A percentile compares a stretch with the other conserved stretches of the same genome.
Evolutionary conservation across 75 land plant species (phyloP).

Genomic region (Pinus tabuliformis): DNA sequence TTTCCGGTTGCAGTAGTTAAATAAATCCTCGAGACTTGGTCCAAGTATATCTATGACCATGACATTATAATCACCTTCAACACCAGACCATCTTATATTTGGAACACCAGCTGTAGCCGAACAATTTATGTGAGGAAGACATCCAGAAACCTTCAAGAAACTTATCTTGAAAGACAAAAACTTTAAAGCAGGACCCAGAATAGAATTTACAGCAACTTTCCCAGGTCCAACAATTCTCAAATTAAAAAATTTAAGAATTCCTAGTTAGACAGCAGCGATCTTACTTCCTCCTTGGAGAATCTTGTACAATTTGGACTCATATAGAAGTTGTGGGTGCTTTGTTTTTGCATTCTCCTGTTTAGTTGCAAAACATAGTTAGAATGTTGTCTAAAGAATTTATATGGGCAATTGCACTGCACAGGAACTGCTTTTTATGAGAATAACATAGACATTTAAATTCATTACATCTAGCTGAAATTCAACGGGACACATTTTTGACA

Average conservation of each 20-base stretch:
- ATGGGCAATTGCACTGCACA: background rate
- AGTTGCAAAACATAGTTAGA: background rate
- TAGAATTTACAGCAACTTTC: background rate
- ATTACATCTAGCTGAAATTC: background rate
- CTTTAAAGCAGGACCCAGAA: background rate
- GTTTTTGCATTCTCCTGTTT: constrained; percentile 62
- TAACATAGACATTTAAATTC: background rate
- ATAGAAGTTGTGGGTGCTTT: constrained; percentile 88
- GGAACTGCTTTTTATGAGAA: background rate
- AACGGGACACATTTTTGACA: background rate
- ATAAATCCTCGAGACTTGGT: constrained; percentile 90
- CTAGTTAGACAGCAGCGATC: constrained; percentile 32
- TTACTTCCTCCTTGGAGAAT: constrained; percentile 86
- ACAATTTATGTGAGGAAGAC: too few species aligned
- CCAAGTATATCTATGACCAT: constrained; percentile 89
- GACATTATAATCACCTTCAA: constrained; percentile 79
- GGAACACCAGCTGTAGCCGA: constrained; percentile 48
- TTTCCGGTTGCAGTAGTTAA: constrained; percentile 80
- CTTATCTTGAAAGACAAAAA: background rate
- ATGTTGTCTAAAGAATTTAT: background rate
- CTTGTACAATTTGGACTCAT: constrained; percentile 85
- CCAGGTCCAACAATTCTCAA: constrained; percentile 11
- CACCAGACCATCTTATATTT: constrained; percentile 77
- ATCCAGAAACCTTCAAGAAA: background rate
- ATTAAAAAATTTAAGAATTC: constrained; percentile 51